Base-by-base conservation (phyloP, 2,329 filamentous ascomycete species). In the Ophiostoma ulmi region DNA sequence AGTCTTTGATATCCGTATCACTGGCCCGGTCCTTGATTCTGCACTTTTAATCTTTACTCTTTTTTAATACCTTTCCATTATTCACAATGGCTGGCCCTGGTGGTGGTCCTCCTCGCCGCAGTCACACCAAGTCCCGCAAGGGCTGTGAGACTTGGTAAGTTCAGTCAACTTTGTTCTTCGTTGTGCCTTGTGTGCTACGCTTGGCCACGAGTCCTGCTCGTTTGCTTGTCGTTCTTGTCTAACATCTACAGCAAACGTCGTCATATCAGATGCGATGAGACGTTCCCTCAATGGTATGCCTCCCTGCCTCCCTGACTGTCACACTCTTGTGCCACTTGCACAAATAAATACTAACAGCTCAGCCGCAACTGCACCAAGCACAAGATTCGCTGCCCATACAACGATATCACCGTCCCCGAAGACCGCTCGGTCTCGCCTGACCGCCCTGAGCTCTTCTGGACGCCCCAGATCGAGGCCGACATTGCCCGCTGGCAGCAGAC, bases 361-460 rank as follows among this genome's bases (percentile, higher is more conserved):
- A 97, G 94, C 83, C 93, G 93, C 77, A 99, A 99, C 81, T 99
- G 95, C 82, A 97, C 94, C 73, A 99, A 98, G 83, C 95, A 99
- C 83, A 97, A 97, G 83, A 95, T 96, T 77, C 91, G 94, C 77
- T 99, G 95, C 81, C 95, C 97, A 76, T 99, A 98, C 83, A 96
- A 97, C 85, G 94, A 98, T 78, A 89, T 90, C 77, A 87, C 91
- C 67, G 84, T 87, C 65, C 85, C 90, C 71, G 89, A 91, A 75
- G 84, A 87, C 75, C 83, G 87, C 75, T 84, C 86, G 52, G 83
- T 84, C 61, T 87, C 87, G 74, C 87, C 88, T 17, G 84, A 86
- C 75, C 88, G 86, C 80, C 84, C 87, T 71, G 87, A 90, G 76
- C 84, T 98, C 70, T 88, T 95, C 79, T 96, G 94, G 89, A 94